Evolutionary conservation across 177 flowering plant species (phyloP), one percentile per base, ranked within the genome.

Genomic region (Tripterygium wilfordii): DNA sequence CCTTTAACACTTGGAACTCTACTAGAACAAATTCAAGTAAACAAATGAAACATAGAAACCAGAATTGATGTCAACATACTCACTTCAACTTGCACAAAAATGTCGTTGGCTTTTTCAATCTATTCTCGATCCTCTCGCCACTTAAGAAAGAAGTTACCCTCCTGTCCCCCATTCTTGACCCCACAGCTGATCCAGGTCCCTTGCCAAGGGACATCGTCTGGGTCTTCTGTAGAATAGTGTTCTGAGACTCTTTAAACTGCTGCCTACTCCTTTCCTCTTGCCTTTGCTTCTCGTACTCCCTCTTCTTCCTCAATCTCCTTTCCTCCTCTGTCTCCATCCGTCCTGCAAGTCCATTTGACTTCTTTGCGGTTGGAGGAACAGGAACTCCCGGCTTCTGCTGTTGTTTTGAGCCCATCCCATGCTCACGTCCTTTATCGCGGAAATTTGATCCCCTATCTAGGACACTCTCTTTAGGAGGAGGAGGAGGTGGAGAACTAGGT

Each of bases 1-100:
- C n/a, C n/a, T n/a, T n/a, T n/a, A n/a, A n/a, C n/a, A n/a, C n/a
- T n/a, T n/a, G n/a, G n/a, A n/a, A n/a, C n/a, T n/a, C n/a, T n/a
- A n/a, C n/a, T n/a, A n/a, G n/a, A n/a, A n/a, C n/a, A n/a, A n/a
- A n/a, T n/a, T n/a, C n/a, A n/a, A n/a, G n/a, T n/a, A n/a, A n/a
- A n/a, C n/a, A n/a, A n/a, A n/a, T n/a, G n/a, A n/a, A n/a, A n/a
- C n/a, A n/a, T n/a, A n/a, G n/a, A n/a, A n/a, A n/a, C 7, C 33
- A 30, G 17, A 35, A 42, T 33, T 19, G 24, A 30, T 29, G 10
- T 35, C 37, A 18, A 50, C 29, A 65, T 63, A 79, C 98, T 80
- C 65, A 86, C 98, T 86, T 92, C 71, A 92, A 56, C 70, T 85
- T 86, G 86, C 97, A 89, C 55, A 89, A 56, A 56, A 92, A 92